Evolutionary conservation across 2,329 filamentous ascomycete genomes (phyloP), one percentile per base, ranked within the genome.

Genomic region (Penicillium italicum): DNA sequence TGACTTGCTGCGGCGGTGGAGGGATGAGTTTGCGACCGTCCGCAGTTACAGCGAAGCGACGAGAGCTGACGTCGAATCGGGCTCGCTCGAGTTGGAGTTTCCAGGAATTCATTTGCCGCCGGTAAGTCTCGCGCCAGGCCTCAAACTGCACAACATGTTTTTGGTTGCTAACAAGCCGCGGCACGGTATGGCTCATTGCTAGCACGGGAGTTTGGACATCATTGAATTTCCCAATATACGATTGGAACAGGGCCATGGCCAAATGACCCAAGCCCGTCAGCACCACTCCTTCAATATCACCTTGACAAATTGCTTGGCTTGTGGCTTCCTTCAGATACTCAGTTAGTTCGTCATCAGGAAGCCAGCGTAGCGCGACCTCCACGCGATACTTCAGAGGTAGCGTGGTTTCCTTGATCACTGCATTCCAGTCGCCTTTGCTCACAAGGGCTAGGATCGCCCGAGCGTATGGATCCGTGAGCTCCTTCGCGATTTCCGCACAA

Each of bases 201-300:
- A 87, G 73, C 0, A 86, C 83, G 1, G 84, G 80, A 2, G 83
- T 85, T 71, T 87, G 85, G 1, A 86, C 70, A 60, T 86, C 84
- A 55, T 81, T 79, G 64, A 81, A 85, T 50, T 79, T 80, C 50
- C 76, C 76, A 57, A 87, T 81, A 66, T 86, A 85, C 7, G 79
- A 80, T 62, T 83, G 79, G 58, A 87, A 81, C 34, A 87, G 77
- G 44, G 83, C 80, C 69, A 87, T 79, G 4, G 80, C 79, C 53
- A 77, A 75, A 55, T 84, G 79, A 4, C 79, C 79, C 7, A 86
- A 76, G 7, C 85, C 85, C 0, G 85, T 87, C 9, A 87, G 77
- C 14, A 86, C 73, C 8, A 86, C 74, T 10, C 84, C 85, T 71
- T 85, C 82, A 50, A 85, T 79, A 61, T 85, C 79, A 28, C 85